A percentile compares a stretch with the other conserved stretches of the same genome.
These are phyloP conservation scores for Cyberlindnera euphorbiiphila DNA, from an alignment of 805 yeast species.

Conservation along the genomic window DNA sequence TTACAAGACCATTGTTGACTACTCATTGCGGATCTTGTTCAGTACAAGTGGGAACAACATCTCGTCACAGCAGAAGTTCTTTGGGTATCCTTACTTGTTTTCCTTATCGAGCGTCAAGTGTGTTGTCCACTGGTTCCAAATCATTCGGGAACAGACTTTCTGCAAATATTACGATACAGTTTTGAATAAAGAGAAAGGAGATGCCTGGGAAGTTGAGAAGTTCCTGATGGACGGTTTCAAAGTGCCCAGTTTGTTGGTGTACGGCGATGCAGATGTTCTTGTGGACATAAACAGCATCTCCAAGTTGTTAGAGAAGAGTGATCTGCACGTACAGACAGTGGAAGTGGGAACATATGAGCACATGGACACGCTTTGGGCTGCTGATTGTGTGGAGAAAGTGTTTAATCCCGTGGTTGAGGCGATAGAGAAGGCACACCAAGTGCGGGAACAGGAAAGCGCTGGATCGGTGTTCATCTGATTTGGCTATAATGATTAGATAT, in stretches of 20 bases:
- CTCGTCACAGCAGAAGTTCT: constrained; percentile 58
- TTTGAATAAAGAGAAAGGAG: neutral
- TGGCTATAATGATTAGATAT: neutral
- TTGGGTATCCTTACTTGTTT: constrained; percentile 75
- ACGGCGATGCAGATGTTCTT: constrained; percentile 67
- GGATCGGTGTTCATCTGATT: neutral
- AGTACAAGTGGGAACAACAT: constrained; percentile 71
- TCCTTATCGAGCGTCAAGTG: constrained; percentile 79
- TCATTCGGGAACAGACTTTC: constrained; percentile 61
- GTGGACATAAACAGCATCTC: constrained; percentile 65
- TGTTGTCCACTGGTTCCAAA: constrained; percentile 84
- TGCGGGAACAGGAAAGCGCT: too few relatives aligned
- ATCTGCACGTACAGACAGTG: constrained; percentile 26
- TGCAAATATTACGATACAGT: constrained; percentile 66
- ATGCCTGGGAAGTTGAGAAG: neutral
- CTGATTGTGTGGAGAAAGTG: constrained; percentile 43
- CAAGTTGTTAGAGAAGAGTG: constrained; percentile 45
- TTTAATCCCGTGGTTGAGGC: constrained; percentile 44
- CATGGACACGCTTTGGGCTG: constrained; percentile 77
- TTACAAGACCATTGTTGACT: constrained; percentile 63
- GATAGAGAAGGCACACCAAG: constrained; percentile 38
- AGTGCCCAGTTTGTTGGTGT: constrained; percentile 58
- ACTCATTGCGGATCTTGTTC: constrained; percentile 56
- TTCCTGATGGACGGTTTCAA: constrained; percentile 37
- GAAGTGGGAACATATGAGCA: constrained; percentile 66